Percentiles rank a stretch among this genome's conserved stretches.
Evolutionary conservation across 75 land plant species (phyloP).

Genomic region (Isoetes taiwanensis): DNA sequence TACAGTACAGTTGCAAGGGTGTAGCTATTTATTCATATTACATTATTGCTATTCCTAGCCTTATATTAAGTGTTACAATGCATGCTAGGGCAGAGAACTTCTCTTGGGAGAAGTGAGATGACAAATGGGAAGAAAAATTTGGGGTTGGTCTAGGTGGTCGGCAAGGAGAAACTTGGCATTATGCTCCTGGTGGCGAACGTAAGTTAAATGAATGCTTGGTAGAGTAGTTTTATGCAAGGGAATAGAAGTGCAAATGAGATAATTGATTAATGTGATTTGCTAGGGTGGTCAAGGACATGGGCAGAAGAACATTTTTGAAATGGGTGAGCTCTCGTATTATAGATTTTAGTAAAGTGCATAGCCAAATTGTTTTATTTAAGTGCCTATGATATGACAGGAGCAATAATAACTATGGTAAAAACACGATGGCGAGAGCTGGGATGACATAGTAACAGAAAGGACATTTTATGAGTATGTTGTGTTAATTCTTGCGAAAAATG

Average conservation of each 20-base stretch:
- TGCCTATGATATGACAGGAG: constrained; percentile 59
- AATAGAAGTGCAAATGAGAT: too few relatives aligned
- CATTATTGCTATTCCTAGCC: too few relatives aligned
- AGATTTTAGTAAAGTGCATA: background rate
- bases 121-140: constrained; percentile 95
- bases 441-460: constrained; percentile 73
- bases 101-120: constrained; percentile 86
- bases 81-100: constrained; percentile 98
- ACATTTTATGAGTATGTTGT: constrained; percentile 73
- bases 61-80: too few relatives aligned
- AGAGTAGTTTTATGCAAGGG: background rate
- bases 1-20: too few relatives aligned
- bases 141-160: constrained; percentile 76
- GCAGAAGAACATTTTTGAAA: constrained; percentile 97
- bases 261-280: too few relatives aligned
- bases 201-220: background rate
- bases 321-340: constrained; percentile 31
- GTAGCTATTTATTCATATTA: too few relatives aligned
- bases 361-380: too few relatives aligned
- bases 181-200: constrained; percentile 55
- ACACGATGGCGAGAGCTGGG: constrained; percentile 98
- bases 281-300: constrained; percentile 99
- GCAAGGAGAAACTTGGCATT: constrained; percentile 94
- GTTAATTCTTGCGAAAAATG: too few relatives aligned
- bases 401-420: constrained; percentile 88